A percentile compares a stretch with the other conserved stretches of the same genome.
Evolutionary conservation across 1,139 yeast species (phyloP).

Genomic region (Taiozyma sp.): DNA sequence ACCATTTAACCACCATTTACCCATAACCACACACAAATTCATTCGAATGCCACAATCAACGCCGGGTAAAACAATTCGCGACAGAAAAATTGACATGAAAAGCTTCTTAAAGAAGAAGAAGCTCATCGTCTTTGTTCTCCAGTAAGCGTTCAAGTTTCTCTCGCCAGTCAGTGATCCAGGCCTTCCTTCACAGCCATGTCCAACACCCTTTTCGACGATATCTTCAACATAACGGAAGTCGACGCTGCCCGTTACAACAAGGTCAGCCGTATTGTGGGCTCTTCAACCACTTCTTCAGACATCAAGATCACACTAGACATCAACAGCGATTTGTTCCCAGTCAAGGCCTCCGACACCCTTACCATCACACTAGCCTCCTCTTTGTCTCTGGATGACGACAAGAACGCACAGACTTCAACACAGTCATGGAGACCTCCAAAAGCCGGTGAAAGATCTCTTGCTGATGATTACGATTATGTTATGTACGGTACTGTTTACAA

Average conservation of each 20-base stretch:
- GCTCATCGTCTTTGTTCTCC: background rate
- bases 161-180: background rate
- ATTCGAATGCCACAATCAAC: background rate
- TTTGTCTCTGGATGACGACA: slow-evolving; percentile 55
- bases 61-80: background rate
- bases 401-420: slow-evolving; percentile 33
- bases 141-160: background rate
- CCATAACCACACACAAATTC: too few species aligned
- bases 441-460: slow-evolving; percentile 76
- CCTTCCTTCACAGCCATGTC: slow-evolving; percentile 43
- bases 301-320: slow-evolving; percentile 85
- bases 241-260: slow-evolving; percentile 91
- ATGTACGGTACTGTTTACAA: slow-evolving; percentile 98
- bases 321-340: slow-evolving; percentile 90
- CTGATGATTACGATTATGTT: slow-evolving; percentile 96
- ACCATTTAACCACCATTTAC: too few species aligned
- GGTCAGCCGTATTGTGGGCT: slow-evolving; percentile 85
- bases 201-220: slow-evolving; percentile 86
- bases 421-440: slow-evolving; percentile 89
- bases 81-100: background rate
- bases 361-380: slow-evolving; percentile 87
- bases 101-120: background rate
- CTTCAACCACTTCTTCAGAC: slow-evolving; percentile 78
- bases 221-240: slow-evolving; percentile 79
- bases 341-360: slow-evolving; percentile 67